A percentile compares a stretch with the other conserved stretches of the same genome.
Conservation (phyloP, 495 filamentous ascomycete genomes). For the Podospora appendiculata region DNA sequence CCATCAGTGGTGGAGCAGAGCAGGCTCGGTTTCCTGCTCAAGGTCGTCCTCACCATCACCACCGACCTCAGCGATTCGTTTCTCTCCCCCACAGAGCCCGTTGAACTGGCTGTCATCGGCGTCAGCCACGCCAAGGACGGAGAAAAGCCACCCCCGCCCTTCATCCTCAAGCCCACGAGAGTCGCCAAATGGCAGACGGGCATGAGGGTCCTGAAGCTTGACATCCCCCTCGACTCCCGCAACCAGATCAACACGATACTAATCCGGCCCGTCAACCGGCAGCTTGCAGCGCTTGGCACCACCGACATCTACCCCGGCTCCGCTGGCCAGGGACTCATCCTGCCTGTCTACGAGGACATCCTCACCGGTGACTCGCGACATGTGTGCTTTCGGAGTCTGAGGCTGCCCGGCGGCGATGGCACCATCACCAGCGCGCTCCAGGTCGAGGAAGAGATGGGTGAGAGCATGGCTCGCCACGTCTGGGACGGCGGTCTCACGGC, state of each 20-base stretch:
- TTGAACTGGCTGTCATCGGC: constrained; percentile 47
- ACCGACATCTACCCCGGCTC: constrained; percentile 17
- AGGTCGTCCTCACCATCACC: constrained; percentile 63
- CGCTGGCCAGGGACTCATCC: constrained; percentile 20
- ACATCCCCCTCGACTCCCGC: constrained; percentile 19
- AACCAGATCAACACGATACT: constrained; percentile 22
- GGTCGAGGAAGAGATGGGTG: constrained; percentile 86
- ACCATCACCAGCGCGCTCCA: constrained; percentile 9
- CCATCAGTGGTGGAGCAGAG: constrained; percentile 41
- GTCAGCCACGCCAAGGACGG: constrained; percentile 17
- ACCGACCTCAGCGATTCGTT: constrained; percentile 88
- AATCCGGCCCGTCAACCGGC: constrained; percentile 26
- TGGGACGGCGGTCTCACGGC: constrained; percentile 58
- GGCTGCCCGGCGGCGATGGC: constrained; percentile 20
- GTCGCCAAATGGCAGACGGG: constrained; percentile 27
- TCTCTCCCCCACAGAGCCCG: constrained; percentile 52
- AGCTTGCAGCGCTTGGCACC: constrained; percentile 20
- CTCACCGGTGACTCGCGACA: constrained; percentile 1
- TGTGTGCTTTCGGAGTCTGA: constrained; percentile 31
- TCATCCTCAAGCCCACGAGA: constrained; percentile 9
- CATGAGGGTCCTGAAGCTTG: constrained; percentile 35
- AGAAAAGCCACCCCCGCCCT: constrained; percentile 27
- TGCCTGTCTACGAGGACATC: constrained; percentile 31
- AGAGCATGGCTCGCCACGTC: constrained; percentile 90
- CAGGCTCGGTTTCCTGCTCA: constrained; percentile 27